These are phyloP conservation scores for Lodderomyces beijingensis DNA, from an alignment of 1,139 yeast genomes.

Conservation along the genomic window DNA sequence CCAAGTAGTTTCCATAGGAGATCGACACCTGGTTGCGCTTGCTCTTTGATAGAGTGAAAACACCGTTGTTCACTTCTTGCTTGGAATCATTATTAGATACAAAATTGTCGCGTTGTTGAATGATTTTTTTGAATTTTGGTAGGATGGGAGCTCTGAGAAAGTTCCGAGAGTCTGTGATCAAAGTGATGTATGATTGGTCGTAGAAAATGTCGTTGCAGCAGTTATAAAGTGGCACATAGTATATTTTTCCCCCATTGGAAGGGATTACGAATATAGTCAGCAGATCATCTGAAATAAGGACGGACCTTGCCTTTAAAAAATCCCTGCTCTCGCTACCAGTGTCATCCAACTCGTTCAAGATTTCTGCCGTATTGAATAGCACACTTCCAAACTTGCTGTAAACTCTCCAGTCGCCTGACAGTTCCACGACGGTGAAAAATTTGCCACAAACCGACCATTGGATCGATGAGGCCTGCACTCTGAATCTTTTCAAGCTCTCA, in stretches of 20 bases:
- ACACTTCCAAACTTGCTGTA: slow-evolving; percentile 34
- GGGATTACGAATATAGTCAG: slow-evolving; percentile 20
- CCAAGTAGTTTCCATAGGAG: slow-evolving; percentile 26
- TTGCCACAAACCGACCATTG: slow-evolving; percentile 39
- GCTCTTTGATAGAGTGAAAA: slow-evolving; percentile 23
- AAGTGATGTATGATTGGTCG: slow-evolving; percentile 26
- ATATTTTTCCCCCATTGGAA: slow-evolving; percentile 20
- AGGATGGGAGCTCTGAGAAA: slow-evolving; percentile 28
- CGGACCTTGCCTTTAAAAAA: slow-evolving; percentile 21
- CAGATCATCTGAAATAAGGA: slow-evolving; percentile 16
- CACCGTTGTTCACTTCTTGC: slow-evolving; percentile 13
- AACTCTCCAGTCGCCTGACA: slow-evolving; percentile 29
- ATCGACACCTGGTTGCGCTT: slow-evolving; percentile 27
- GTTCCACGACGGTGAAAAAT: slow-evolving; percentile 23
- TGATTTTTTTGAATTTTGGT: slow-evolving; percentile 26
- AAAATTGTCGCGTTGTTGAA: slow-evolving; percentile 19
- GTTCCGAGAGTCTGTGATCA: slow-evolving; percentile 19
- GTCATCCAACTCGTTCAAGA: slow-evolving; percentile 22
- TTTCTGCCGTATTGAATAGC: slow-evolving; percentile 25
- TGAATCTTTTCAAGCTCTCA: too few relatives aligned
- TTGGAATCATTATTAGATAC: slow-evolving; percentile 14
- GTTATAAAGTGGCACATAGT: slow-evolving; percentile 6
- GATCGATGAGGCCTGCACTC: too few relatives aligned
- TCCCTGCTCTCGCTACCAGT: slow-evolving; percentile 14
- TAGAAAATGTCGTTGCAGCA: slow-evolving; percentile 16